A percentile compares a stretch with the other conserved stretches of the same genome.
Conservation (phyloP, 768 basidiomycete species). For the Pleurotus platypus region DNA sequence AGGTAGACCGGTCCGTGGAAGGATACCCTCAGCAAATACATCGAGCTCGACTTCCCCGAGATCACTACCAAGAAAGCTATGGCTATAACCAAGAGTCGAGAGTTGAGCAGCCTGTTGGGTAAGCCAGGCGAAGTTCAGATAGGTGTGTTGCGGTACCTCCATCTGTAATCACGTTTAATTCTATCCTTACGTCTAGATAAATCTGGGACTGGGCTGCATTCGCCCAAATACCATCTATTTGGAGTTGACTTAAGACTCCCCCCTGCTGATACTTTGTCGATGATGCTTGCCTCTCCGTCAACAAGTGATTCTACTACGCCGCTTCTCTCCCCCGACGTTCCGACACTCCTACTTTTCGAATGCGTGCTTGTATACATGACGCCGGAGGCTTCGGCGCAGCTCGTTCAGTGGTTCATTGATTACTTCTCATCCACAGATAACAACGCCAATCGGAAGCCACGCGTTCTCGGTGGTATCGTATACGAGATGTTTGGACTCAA, state of each 20-base stretch:
- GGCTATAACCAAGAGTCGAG: constrained; percentile 67
- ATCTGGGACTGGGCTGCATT: constrained; percentile 58
- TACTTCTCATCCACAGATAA: constrained; percentile 29
- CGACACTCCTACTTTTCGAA: constrained; percentile 88
- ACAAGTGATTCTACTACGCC: constrained; percentile 10
- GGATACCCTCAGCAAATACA: constrained; percentile 52
- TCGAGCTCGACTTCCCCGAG: constrained; percentile 91
- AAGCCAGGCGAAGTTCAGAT: constrained; percentile 36
- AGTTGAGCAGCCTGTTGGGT: constrained; percentile 50
- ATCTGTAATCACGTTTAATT: constrained; percentile 1
- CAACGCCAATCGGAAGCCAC: constrained; percentile 11
- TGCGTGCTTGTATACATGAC: constrained; percentile 91
- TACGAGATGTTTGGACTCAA: constrained; percentile 94
- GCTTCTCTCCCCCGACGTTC: constrained; percentile 56
- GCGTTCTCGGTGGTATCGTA: constrained; percentile 53
- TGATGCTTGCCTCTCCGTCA: constrained; percentile 23
- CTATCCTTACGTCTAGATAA: constrained; percentile 12
- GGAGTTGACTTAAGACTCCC: constrained; percentile 72
- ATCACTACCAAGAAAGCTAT: constrained; percentile 81
- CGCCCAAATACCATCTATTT: constrained; percentile 63
- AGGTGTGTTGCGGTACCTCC: constrained; percentile 26
- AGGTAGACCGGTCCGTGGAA: constrained; percentile 56
- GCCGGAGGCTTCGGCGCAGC: constrained; percentile 47
- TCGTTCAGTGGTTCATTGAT: constrained; percentile 74
- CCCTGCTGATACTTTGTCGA: constrained; percentile 44